Conservation (phyloP, 1,284 basidiomycete genomes). For the Cystobasidium sp. region DNA sequence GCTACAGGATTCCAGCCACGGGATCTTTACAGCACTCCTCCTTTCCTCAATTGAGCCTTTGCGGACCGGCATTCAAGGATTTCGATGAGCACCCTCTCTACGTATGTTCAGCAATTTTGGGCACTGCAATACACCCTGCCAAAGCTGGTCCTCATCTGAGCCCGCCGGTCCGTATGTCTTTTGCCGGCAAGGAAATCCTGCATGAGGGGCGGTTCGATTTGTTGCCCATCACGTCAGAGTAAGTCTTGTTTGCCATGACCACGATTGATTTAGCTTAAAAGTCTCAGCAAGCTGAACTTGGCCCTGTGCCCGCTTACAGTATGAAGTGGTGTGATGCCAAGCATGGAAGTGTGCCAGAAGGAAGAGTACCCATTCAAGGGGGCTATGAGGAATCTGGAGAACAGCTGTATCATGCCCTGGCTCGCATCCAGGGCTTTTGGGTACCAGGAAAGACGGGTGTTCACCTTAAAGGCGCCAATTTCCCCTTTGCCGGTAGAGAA, state of each 20-base stretch:
- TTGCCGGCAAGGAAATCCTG: conserved; percentile 30
- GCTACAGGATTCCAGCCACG: conserved; percentile 33
- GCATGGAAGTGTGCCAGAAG: conserved; percentile 25
- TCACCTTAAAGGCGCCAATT: conserved; percentile 38
- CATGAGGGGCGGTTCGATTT: conserved; percentile 41
- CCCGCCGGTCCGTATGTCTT: conserved; percentile 35
- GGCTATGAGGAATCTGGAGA: conserved; percentile 43
- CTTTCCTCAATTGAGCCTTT: conserved; percentile 38
- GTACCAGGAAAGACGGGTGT: conserved; percentile 43
- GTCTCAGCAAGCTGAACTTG: background rate
- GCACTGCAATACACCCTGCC: conserved; percentile 38
- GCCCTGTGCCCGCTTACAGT: conserved; percentile 1
- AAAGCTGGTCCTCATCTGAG: conserved; percentile 40
- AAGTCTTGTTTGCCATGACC: background rate
- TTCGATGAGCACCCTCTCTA: conserved; percentile 27
- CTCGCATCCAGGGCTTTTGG: conserved; percentile 35
- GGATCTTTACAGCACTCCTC: conserved; percentile 17
- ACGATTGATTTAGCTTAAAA: background rate
- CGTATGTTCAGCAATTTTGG: conserved; percentile 39
- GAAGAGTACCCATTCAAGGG: conserved; percentile 34
- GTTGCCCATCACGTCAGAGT: conserved; percentile 38
- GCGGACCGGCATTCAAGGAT: conserved; percentile 41
- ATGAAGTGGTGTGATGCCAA: conserved; percentile 37
- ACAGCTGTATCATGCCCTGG: conserved; percentile 36
- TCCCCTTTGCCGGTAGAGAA: conserved; percentile 32